A percentile compares a stretch with the other conserved stretches of the same genome.
Conservation (phyloP, 768 basidiomycete genomes). For the Megacollybia marginata region DNA sequence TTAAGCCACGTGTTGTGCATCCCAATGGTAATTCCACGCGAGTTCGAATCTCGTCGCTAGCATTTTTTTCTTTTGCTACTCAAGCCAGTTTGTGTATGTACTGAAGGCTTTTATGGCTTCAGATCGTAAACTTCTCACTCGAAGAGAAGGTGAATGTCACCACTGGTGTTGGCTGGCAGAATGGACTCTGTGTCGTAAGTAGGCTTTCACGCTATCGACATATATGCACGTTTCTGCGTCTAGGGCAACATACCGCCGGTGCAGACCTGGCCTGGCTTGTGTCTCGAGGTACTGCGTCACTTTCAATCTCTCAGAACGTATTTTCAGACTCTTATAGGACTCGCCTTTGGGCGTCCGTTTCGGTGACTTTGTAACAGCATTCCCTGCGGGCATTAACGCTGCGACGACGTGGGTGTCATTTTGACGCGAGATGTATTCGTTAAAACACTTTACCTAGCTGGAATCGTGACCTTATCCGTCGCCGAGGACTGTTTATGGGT, state of each 20-base stretch:
- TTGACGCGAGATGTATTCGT: too few relatives aligned
- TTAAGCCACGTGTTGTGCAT: conserved; percentile 25
- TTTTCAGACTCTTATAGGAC: conserved; percentile 15
- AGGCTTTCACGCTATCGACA: conserved; percentile 8
- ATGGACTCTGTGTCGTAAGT: conserved; percentile 58
- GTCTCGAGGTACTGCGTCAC: conserved; percentile 44
- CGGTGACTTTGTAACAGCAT: conserved; percentile 66
- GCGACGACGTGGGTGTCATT: conserved; percentile 63
- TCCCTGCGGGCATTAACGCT: conserved; percentile 79
- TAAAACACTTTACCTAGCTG: conserved; percentile 32
- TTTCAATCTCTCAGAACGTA: neutral
- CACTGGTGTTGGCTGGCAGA: conserved; percentile 62
- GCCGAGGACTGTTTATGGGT: conserved; percentile 74
- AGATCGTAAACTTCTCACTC: conserved; percentile 45
- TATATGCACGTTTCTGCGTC: neutral
- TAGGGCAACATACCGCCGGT: neutral
- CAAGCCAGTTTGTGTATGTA: conserved; percentile 9
- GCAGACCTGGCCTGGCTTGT: conserved; percentile 57
- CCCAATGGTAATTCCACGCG: neutral
- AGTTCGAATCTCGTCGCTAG: neutral
- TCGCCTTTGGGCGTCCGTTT: conserved; percentile 75
- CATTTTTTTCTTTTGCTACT: conserved; percentile 3
- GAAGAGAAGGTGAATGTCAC: conserved; percentile 59
- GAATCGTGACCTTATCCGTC: conserved; percentile 72
- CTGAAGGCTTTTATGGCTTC: conserved; percentile 1